These are phyloP conservation scores for Penstemon newberryi DNA, from an alignment of 257 asterid genomes.

Conservation along the genomic window DNA sequence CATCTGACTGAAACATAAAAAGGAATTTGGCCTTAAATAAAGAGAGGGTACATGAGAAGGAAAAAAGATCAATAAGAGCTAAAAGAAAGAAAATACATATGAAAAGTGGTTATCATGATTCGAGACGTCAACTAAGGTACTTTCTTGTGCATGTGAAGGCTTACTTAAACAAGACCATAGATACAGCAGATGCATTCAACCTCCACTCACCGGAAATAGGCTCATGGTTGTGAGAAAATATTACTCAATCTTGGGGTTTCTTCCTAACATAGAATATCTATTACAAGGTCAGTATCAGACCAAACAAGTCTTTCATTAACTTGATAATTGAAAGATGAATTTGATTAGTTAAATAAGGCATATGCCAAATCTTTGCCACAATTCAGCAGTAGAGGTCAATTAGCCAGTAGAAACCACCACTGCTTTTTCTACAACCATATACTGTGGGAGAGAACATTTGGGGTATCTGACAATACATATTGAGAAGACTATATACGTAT, in stretches of 20 bases:
- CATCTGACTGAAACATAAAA: conserved; percentile 67
- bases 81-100: too few relatives aligned
- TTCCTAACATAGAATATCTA: conserved; percentile 1
- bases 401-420: background rate
- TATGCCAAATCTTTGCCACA: conserved; percentile 11
- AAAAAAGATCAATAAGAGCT: too few relatives aligned
- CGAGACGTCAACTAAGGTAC: background rate
- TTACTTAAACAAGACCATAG: background rate
- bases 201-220: background rate
- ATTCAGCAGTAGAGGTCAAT: conserved; percentile 4
- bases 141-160: too few relatives aligned
- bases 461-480: background rate
- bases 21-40: conserved; percentile 20
- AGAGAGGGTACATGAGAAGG: background rate
- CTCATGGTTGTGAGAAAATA: too few relatives aligned
- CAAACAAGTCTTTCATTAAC: conserved; percentile 10
- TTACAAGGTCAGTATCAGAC: conserved; percentile 16
- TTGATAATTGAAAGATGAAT: conserved; percentile 15
- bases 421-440: conserved; percentile 17
- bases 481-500: background rate
- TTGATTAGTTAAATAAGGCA: conserved; percentile 16
- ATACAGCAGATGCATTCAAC: conserved; percentile 23
- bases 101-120: too few relatives aligned
- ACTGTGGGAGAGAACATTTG: background rate
- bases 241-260: background rate